phyloP scores from a whole-genome alignment of 2,329 filamentous ascomycete genomes.

The Calonectria ilicicola region DNA sequence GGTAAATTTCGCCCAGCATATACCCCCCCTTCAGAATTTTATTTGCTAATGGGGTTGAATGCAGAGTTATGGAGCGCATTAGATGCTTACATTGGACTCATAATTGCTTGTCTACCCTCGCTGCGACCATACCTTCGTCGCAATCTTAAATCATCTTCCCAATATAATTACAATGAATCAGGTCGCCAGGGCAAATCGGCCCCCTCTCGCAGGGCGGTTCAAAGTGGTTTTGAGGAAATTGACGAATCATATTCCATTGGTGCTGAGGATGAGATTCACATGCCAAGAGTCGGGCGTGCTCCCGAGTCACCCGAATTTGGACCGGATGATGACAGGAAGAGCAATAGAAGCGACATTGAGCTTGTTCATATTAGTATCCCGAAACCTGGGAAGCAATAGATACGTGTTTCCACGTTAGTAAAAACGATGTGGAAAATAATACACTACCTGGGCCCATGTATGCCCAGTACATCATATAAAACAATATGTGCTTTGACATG shows the following conservation, averaged over 20 bases:
- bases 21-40: not conserved
- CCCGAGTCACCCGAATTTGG: not conserved
- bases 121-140: not conserved
- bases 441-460: not conserved
- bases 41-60: no score
- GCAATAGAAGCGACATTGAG: not conserved
- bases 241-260: not conserved
- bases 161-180: not conserved
- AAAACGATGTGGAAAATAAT: not conserved
- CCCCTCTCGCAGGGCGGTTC: not conserved
- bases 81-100: not conserved
- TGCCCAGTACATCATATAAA: no score
- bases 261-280: not conserved
- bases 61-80: not conserved
- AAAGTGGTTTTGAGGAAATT: not conserved
- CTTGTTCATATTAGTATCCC: not conserved
- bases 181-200: not conserved
- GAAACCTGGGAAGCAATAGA: not conserved
- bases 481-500: not conserved
- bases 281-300: not conserved
- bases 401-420: not conserved
- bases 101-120: not conserved
- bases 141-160: not conserved
- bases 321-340: not conserved
- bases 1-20: not conserved